Conservation (phyloP, 345 rosid species). For the Arabidopsis arenosa region DNA sequence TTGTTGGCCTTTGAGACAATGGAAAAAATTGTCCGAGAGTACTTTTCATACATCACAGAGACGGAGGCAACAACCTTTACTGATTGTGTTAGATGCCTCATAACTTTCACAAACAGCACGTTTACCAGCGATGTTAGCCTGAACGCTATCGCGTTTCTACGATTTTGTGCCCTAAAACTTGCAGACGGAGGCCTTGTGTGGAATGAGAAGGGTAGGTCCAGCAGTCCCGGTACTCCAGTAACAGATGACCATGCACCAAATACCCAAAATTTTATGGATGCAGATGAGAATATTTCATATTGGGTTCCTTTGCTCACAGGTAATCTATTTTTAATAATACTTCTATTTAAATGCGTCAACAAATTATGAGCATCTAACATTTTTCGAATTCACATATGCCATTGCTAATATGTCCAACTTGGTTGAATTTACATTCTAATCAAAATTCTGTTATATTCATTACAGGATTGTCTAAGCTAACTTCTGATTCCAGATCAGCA, state of each 20-base stretch:
- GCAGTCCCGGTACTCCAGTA: conserved; percentile 45
- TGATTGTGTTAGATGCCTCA: conserved; percentile 92
- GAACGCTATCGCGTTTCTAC: conserved; percentile 95
- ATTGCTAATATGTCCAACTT: conserved; percentile 12
- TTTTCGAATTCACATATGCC: conserved; percentile 7
- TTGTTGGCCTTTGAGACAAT: conserved; percentile 88
- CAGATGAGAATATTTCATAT: conserved; percentile 78
- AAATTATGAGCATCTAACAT: conserved; percentile 5
- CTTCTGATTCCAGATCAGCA: conserved; percentile 80
- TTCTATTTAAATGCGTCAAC: not conserved
- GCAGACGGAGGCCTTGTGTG: conserved; percentile 89
- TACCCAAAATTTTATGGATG: conserved; percentile 48
- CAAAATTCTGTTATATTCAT: conserved; percentile 27
- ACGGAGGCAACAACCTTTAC: conserved; percentile 93
- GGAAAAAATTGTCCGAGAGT: conserved; percentile 95
- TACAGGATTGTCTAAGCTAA: conserved; percentile 86
- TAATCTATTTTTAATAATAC: conserved; percentile 39
- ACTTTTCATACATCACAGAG: conserved; percentile 90
- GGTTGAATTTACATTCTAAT: conserved; percentile 33
- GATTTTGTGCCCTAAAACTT: conserved; percentile 92
- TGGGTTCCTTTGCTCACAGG: conserved; percentile 97
- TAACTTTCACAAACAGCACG: conserved; percentile 85
- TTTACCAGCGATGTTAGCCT: conserved; percentile 92
- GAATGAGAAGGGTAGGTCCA: conserved; percentile 57
- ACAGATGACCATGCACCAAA: conserved; percentile 50